Evolutionary conservation across 140 eudicot species (phyloP), one percentile per base, ranked within the genome.

Genomic region (Stevia rebaudiana): DNA sequence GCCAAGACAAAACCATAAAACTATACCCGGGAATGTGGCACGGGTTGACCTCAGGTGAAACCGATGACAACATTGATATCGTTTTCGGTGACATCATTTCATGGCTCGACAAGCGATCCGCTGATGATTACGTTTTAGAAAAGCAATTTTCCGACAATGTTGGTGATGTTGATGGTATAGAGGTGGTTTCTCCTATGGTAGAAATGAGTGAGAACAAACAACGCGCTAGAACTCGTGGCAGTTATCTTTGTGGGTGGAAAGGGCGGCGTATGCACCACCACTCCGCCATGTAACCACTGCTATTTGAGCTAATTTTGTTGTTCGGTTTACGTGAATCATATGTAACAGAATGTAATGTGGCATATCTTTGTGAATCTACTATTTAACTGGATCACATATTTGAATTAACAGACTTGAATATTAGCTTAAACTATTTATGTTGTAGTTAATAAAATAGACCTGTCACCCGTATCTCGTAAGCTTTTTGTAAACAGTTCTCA

Each of bases 21-120:
- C 80, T 92, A 18, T 92, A 92, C 41, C 88, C 92, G 0, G 99
- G 97, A 30, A 92, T 92, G 99, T 92, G 99, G 99, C 99, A 92
- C n/a, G 99, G 76, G 11, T 39, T 92, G 58, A 92, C 99, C 31
- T 75, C 89, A 0, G 99, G 99, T 1, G 97, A 92, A 77, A 86
- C 99, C 0, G 99, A 88, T 40, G 70, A 80, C 31, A 88, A 92
- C 76, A 65, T 92, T 11, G 86, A 88, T 75, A 69, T 77, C 0
- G 99, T 92, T 12, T 88, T 92, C 36, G 35, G 70, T 2, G 97
- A 92, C 68, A 83, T 92, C 55, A 75, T 89, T 25, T 33, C 77
- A 3, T 92, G 99, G 99, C 95, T 92, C 5, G 94, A 92, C 69
- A 88, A 80, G 63, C 89, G 84, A 40, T 75, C 66, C 1, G 74